Evolutionary conservation across 169 alveolate genomes (phyloP).

Genomic region (Eimeria praecox): DNA sequence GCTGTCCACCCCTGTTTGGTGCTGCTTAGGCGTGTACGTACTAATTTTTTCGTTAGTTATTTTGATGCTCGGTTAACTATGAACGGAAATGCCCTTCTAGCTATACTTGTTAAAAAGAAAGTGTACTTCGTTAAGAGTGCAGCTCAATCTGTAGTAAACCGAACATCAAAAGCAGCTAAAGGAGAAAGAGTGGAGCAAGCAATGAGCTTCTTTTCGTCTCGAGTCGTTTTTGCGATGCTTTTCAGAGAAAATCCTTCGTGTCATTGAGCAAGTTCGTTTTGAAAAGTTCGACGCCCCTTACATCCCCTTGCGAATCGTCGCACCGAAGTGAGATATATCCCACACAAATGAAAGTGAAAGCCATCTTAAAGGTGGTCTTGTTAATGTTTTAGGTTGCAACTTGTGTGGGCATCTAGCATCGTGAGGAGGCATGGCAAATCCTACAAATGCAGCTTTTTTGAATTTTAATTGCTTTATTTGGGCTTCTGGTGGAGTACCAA

Average conservation of each 20-base stretch:
- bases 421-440: neutral
- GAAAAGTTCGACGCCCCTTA: constrained; percentile 73
- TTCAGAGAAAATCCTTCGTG: constrained; percentile 63
- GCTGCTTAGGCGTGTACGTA: neutral
- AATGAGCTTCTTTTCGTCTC: neutral
- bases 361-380: neutral
- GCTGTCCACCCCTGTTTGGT: neutral
- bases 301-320: constrained; percentile 79
- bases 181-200: neutral
- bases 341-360: neutral
- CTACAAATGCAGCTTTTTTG: neutral
- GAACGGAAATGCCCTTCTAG: too few relatives aligned
- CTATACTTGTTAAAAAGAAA: too few relatives aligned
- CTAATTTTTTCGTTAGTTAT: too few relatives aligned
- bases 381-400: neutral
- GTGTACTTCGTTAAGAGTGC: neutral
- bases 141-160: neutral
- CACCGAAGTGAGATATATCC: constrained; percentile 56
- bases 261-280: constrained; percentile 69
- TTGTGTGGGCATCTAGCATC: neutral
- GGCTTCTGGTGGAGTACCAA: neutral
- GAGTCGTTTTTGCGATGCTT: neutral
- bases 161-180: neutral
- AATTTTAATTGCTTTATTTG: neutral
- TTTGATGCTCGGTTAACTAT: too few relatives aligned